Evolutionary conservation across 306 rosid genomes (phyloP), one percentile per base, ranked within the genome.

Genomic region (Glycyrrhiza uralensis): DNA sequence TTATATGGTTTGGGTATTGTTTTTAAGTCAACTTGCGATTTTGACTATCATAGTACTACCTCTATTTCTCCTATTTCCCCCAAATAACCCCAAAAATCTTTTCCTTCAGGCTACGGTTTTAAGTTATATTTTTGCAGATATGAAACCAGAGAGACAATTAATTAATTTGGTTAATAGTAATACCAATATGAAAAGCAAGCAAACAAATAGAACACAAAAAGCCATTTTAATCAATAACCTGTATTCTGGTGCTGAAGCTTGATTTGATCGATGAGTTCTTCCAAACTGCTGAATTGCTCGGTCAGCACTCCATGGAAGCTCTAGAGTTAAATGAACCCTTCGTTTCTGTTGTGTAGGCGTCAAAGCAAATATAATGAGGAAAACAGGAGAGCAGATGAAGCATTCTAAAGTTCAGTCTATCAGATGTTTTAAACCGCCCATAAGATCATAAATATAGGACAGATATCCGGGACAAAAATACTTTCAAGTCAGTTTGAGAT

Each of bases 251-350:
- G 99, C 99, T 6, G 97, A 94, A 70, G 99, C 95, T 85, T 94
- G 99, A 86, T 94, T 94, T 24, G 99, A 94, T 33, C 99, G 85
- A 80, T 94, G 99, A 67, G 99, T 94, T 85, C 99, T 88, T 87
- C 99, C 99, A 77, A 94, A 94, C 82, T 94, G 99, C 82, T 94
- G 99, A 70, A 94, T 94, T 28, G 99, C 99, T 69, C 99, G 85
- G 77, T 94, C 99, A 71, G 99, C 99, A 86, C 99, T 94, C 99
- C 99, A 94, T 32, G 99, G 99, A 77, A 94, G 97, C 74, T 94
- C 99, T 41, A 94, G 82, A 60, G 99, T 94, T 63, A 94, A 83
- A 84, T 94, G 99, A 62, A 94, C 97, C 80, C 99, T 88, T 85
- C 99, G 86, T 86, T 79, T 94, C 99, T 94, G 89, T 69, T 47